These are phyloP conservation scores for Claviceps quebecensis DNA, from an alignment of 2,329 filamentous ascomycete species.

Conservation along the genomic window DNA sequence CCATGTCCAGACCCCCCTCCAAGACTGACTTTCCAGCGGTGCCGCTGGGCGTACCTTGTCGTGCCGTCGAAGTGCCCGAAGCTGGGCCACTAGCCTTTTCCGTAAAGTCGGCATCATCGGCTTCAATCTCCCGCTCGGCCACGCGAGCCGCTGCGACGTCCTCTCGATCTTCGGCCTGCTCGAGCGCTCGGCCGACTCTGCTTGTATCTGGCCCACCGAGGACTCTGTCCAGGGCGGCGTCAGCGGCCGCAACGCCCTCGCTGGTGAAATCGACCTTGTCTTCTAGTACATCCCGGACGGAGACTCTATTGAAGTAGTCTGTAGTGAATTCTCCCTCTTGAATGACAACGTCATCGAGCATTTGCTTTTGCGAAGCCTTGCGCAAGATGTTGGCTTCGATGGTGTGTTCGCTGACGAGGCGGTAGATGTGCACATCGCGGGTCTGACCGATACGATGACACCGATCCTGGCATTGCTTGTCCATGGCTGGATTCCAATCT, in stretches of 20 bases:
- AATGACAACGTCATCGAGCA: slow-evolving; percentile 95
- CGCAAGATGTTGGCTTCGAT: slow-evolving; percentile 97
- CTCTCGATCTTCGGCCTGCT: slow-evolving; percentile 83
- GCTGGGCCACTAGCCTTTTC: slow-evolving; percentile 39
- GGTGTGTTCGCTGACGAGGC: slow-evolving; percentile 81
- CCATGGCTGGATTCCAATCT: slow-evolving; percentile 99
- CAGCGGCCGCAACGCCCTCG: slow-evolving; percentile 53
- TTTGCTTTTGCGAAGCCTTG: slow-evolving; percentile 93
- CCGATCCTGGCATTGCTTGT: slow-evolving; percentile 96
- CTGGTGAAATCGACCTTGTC: slow-evolving; percentile 37
- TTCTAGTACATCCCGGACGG: slow-evolving; percentile 53
- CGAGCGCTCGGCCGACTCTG: slow-evolving; percentile 58
- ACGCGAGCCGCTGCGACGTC: slow-evolving; percentile 78
- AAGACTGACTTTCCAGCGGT: slow-evolving; percentile 25
- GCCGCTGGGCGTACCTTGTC: slow-evolving; percentile 36
- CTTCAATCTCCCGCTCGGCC: slow-evolving; percentile 78
- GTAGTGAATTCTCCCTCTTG: slow-evolving; percentile 97
- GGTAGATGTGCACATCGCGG: slow-evolving; percentile 94
- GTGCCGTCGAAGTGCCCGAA: slow-evolving; percentile 35
- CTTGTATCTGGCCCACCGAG: slow-evolving; percentile 52
- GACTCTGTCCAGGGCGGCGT: slow-evolving; percentile 74
- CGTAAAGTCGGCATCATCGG: slow-evolving; percentile 74
- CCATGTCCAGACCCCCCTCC: slow-evolving; percentile 20
- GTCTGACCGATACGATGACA: slow-evolving; percentile 97
- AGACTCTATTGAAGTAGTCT: slow-evolving; percentile 80